Base-by-base conservation (phyloP, 441 rosid species). In the Jatropha multifida region DNA sequence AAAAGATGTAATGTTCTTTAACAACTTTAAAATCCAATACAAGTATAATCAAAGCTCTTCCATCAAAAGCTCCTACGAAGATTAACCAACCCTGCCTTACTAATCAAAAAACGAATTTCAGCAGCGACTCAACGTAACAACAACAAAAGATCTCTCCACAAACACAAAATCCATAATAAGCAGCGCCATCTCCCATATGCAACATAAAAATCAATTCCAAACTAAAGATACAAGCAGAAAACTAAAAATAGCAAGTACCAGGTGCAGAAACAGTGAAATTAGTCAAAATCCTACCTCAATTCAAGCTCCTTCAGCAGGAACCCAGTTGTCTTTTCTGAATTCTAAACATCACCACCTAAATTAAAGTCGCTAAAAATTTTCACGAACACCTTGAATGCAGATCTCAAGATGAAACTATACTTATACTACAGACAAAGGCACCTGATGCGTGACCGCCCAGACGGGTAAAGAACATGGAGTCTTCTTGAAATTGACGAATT, bases 391-490 rank as follows among this genome's bases (percentile, higher is more conserved):
- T 37, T 62, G 42, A 37, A 3, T 41, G 76, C 75, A 69, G 78
- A 78, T 81, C 87, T 78, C 81, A 64, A 76, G 49, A 51, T 4
- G 11, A 23, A 61, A 65, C 23, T 38, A 71, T 41, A 40, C 51
- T 51, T 12, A 41, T 4, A 54, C 67, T 69, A 37, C 73, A 70
- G 76, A 78, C 74, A 80, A n/a, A 65, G 40, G 78, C 84, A 86
- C 82, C 82, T 74, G 85, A 79, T 81, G 60, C 81, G 86, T 79
- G 63, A 56, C 74, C 82, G 40, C 79, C 86, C 61, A 88, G 86
- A 73, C 84, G 80, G 85, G 61, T 56, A 78, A 82, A 73, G 80
- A 81, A 87, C 88, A 81, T 79, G 86, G 74, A 70, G 51, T 73
- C 76, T 59, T 56, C 81, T 81, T 72, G 82, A 76, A 82, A 56